Conservation (phyloP, 139 green algal genomes). For the Picochlorum sp. region DNA sequence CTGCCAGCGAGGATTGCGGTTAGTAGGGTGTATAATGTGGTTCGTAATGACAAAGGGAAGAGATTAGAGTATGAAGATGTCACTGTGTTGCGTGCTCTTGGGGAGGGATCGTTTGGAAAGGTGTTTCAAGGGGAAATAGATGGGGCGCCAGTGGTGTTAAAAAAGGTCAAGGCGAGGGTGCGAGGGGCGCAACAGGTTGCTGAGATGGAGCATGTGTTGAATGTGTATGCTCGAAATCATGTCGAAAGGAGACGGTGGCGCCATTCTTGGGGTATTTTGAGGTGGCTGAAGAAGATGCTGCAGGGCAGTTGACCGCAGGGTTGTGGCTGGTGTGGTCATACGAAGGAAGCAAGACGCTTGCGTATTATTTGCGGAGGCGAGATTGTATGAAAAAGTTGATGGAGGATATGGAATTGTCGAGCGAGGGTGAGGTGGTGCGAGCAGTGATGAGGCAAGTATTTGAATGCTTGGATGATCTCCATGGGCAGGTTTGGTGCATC, state of each 20-base stretch:
- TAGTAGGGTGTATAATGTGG: not conserved
- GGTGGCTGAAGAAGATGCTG: conserved; percentile 31
- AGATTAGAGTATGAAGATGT: not conserved
- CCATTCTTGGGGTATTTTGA: conserved; percentile 68
- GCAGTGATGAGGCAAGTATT: conserved; percentile 73
- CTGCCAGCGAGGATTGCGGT: not conserved
- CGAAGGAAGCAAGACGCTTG: conserved; percentile 64
- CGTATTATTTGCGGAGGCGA: conserved; percentile 55
- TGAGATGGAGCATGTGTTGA: conserved; percentile 76
- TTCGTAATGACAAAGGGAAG: conserved; percentile 8
- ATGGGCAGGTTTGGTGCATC: conserved; percentile 81
- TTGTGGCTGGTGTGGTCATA: conserved; percentile 83
- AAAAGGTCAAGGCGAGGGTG: conserved; percentile 57
- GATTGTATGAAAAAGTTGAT: conserved; percentile 58
- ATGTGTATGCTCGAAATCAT: conserved; percentile 55
- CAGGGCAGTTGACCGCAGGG: conserved; percentile 48
- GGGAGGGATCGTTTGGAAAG: conserved; percentile 40
- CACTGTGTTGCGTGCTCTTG: conserved; percentile 10
- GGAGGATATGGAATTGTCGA: conserved; percentile 61
- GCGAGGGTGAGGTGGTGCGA: conserved; percentile 43
- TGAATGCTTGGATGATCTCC: conserved; percentile 59
- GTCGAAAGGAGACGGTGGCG: conserved; percentile 45
- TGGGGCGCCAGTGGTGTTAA: conserved; percentile 52
- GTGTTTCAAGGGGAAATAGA: conserved; percentile 30
- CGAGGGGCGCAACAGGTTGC: conserved; percentile 61